Evolutionary conservation across 768 basidiomycete genomes (phyloP), one percentile per base, ranked within the genome.

Genomic region (Collybiopsis luxurians): DNA sequence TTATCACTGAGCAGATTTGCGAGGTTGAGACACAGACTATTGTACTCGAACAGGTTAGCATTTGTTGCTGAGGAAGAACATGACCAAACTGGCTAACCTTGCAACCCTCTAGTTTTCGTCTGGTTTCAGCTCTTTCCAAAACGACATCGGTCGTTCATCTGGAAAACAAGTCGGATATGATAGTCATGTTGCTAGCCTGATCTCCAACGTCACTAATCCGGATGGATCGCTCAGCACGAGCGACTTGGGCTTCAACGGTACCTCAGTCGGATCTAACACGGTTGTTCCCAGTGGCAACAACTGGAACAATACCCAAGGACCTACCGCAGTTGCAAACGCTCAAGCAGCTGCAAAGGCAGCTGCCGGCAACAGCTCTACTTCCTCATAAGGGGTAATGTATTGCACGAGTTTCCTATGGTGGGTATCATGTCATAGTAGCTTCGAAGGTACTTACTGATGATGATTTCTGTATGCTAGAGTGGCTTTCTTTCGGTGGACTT

Each of bases 1-100:
- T 67, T n/a, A 61, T 67, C 45, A 66, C 62, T 24, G 64, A 70
- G 52, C 66, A 67, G 34, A 63, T 70, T 24, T 71, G 70, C 55
- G 64, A 70, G 38, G 69, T 70, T 42, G 61, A 70, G 50, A 64
- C 64, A 39, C 70, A 71, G 49, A 67, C 66, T 3, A 63, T 71
- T 27, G 63, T 66, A 38, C 56, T 64, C 12, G 61, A 53, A 17
- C 62, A 66, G 40, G 30, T 57, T 31, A 58, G 60, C 43, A 50
- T 60, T 24, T 21, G 45, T n/a, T 30, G 23, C 15, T 21, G 21
- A 19, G n/a, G 11, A n/a, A 28, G 2, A 44, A 12, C n/a, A n/a
- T n/a, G n/a, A n/a, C n/a, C n/a, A n/a, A 30, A 45, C 15, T n/a
- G 12, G 7, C 13, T 36, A 1, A 23, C 2, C 40, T 27, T 17